These are phyloP conservation scores for Chaetomium strumarium DNA, from an alignment of 2,329 filamentous ascomycete genomes.

Conservation along the genomic window DNA sequence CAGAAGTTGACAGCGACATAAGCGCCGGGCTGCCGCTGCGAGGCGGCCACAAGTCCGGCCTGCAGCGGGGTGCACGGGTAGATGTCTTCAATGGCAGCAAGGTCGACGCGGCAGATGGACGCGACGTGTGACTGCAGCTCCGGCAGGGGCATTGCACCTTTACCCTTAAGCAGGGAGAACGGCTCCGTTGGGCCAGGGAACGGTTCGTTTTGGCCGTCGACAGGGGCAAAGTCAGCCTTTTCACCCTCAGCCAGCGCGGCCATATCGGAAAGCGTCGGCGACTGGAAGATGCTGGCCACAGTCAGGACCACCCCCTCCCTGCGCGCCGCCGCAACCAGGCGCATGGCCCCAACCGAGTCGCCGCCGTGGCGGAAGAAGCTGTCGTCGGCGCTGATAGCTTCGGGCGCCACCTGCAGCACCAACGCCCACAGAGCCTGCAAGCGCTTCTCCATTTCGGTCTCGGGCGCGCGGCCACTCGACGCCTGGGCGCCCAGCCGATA, in stretches of 20 bases:
- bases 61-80: slow-evolving; percentile 21
- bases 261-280: slow-evolving; percentile 18
- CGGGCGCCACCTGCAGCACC: slow-evolving; percentile 11
- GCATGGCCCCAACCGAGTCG: slow-evolving; percentile 35
- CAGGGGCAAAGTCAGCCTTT: too few species aligned
- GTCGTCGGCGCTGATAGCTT: slow-evolving; percentile 21
- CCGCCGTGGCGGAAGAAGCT: slow-evolving; percentile 34
- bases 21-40: slow-evolving; percentile 43
- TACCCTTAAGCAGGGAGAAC: slow-evolving; percentile 5
- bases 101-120: slow-evolving; percentile 29
- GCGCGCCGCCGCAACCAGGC: slow-evolving; percentile 36
- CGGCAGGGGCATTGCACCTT: background rate
- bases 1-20: slow-evolving; percentile 48
- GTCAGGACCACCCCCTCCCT: slow-evolving; percentile 17
- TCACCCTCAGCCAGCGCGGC: slow-evolving; percentile 21
- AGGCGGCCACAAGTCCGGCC: slow-evolving; percentile 45
- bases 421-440: slow-evolving; percentile 43
- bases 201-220: background rate
- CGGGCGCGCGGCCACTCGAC: slow-evolving; percentile 21
- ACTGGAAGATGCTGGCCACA: slow-evolving; percentile 23
- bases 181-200: slow-evolving; percentile 8
- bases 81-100: slow-evolving; percentile 38
- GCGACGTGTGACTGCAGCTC: slow-evolving; percentile 14
- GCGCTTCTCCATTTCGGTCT: slow-evolving; percentile 36
- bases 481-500: slow-evolving; percentile 26